Conservation (phyloP, 2,329 filamentous ascomycete species). For the Colletotrichum sojae region DNA sequence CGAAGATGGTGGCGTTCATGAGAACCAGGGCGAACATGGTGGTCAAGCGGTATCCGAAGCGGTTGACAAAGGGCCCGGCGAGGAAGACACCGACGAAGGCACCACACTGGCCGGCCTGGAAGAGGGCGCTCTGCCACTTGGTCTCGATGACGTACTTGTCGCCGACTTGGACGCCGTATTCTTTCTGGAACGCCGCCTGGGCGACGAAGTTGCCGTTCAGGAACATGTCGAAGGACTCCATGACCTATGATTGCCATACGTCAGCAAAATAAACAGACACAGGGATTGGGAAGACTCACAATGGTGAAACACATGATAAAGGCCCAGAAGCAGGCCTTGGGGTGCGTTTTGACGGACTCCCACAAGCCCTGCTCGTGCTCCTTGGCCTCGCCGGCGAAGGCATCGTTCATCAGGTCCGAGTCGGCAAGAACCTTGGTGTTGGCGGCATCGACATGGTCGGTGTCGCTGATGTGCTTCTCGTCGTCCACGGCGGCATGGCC, state of each 20-base stretch:
- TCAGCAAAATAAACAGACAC: not conserved
- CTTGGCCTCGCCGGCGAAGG: constrained; percentile 57
- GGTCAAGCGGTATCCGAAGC: constrained; percentile 54
- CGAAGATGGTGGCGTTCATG: constrained; percentile 54
- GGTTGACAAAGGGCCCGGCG: constrained; percentile 55
- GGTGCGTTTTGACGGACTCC: constrained; percentile 55
- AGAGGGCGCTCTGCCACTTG: constrained; percentile 57
- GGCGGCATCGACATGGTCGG: constrained; percentile 46
- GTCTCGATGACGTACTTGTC: constrained; percentile 52
- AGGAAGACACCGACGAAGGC: constrained; percentile 54
- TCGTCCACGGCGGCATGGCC: constrained; percentile 16
- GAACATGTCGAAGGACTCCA: constrained; percentile 66
- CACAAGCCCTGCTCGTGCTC: constrained; percentile 59
- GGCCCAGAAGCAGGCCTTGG: constrained; percentile 62
- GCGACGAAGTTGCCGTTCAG: constrained; percentile 63
- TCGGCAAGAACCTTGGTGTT: constrained; percentile 53
- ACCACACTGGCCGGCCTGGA: constrained; percentile 51
- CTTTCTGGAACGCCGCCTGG: constrained; percentile 52
- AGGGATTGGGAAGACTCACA: constrained; percentile 49
- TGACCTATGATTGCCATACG: constrained; percentile 52
- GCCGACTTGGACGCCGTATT: constrained; percentile 52
- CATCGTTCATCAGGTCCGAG: constrained; percentile 55
- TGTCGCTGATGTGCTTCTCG: constrained; percentile 35
- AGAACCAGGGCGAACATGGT: constrained; percentile 49
- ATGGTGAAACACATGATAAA: constrained; percentile 66